Conservation (phyloP, 257 asterid species). For the Capsicum baccatum region DNA sequence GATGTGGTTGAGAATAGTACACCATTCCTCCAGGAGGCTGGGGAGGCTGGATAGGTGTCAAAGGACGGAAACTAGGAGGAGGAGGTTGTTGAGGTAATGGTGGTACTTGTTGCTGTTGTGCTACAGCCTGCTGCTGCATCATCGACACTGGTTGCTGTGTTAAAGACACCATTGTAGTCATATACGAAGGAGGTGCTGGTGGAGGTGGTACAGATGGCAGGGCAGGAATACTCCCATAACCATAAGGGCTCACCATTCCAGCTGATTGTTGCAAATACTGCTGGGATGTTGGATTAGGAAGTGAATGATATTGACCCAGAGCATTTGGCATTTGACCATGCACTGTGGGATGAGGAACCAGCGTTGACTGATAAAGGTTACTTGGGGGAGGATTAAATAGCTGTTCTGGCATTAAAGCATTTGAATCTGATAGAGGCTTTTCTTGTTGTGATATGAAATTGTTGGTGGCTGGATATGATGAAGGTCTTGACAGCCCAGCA, state of each 20-base stretch:
- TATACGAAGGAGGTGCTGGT: conserved; percentile 59
- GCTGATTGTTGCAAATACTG: conserved; percentile 72
- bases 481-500: conserved; percentile 62
- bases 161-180: conserved; percentile 64
- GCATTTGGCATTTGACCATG: conserved; percentile 53
- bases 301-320: conserved; percentile 58
- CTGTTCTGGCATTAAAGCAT: conserved; percentile 40
- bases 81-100: conserved; percentile 45
- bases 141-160: conserved; percentile 52
- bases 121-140: conserved; percentile 51
- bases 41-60: conserved; percentile 59
- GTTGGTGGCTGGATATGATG: conserved; percentile 47
- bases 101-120: conserved; percentile 46
- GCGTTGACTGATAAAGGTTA: conserved; percentile 49
- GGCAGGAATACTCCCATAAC: conserved; percentile 52
- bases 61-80: conserved; percentile 63
- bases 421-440: conserved; percentile 47
- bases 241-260: conserved; percentile 55
- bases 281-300: conserved; percentile 53
- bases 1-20: conserved; percentile 62
- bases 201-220: conserved; percentile 59
- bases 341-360: conserved; percentile 42
- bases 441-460: conserved; percentile 44
- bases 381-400: conserved; percentile 49
- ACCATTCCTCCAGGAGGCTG: conserved; percentile 78